phyloP scores from a whole-genome alignment of 1,139 yeast genomes.

The Candida tropicalis region DNA sequence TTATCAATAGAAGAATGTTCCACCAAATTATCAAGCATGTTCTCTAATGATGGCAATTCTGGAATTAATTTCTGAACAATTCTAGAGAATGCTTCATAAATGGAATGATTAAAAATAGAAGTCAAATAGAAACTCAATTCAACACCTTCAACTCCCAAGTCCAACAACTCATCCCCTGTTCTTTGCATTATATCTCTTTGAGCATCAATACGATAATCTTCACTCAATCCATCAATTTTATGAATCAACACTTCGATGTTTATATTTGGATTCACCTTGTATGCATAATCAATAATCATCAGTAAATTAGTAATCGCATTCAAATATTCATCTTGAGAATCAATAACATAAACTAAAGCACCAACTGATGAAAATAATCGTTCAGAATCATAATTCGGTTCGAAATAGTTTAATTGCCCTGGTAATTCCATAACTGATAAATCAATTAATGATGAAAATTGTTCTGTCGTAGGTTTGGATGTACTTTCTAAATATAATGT shows the following conservation, averaged over 20 bases:
- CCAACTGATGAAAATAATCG: constrained; percentile 80
- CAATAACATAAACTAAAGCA: constrained; percentile 93
- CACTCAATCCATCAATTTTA: constrained; percentile 92
- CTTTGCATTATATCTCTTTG: constrained; percentile 96
- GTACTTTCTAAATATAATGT: constrained; percentile 90
- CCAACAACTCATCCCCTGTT: constrained; percentile 89
- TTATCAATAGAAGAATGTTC: constrained; percentile 91
- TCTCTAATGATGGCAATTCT: constrained; percentile 86
- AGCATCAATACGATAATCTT: constrained; percentile 91
- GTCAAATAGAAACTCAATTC: constrained; percentile 91
- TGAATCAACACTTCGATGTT: constrained; percentile 93
- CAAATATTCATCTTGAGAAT: constrained; percentile 91
- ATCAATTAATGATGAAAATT: constrained; percentile 77
- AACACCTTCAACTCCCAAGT: constrained; percentile 87
- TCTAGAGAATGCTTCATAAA: constrained; percentile 92
- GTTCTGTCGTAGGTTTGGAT: constrained; percentile 82
- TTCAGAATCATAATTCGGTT: constrained; percentile 80
- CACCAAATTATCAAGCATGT: constrained; percentile 83
- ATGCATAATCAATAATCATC: constrained; percentile 86
- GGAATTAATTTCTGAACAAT: constrained; percentile 90
- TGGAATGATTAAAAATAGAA: constrained; percentile 92
- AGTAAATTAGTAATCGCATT: constrained; percentile 89
- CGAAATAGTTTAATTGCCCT: constrained; percentile 89
- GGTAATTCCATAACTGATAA: constrained; percentile 95
- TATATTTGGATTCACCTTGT: constrained; percentile 80